Base-by-base conservation (phyloP, 2,329 filamentous ascomycete genomes). In the Calonectria honghensis region DNA sequence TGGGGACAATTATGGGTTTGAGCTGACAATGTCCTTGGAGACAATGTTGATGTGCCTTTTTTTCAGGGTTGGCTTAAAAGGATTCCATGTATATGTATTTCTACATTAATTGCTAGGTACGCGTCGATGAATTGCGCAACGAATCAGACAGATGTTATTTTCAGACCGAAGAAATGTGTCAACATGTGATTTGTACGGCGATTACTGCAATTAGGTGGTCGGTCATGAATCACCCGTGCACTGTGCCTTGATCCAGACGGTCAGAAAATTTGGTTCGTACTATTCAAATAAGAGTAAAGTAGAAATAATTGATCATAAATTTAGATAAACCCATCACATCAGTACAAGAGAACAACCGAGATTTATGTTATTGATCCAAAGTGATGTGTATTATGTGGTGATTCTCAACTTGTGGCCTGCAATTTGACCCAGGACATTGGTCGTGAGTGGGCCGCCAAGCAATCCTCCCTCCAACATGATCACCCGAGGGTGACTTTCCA, bases 1-100 rank as follows among this genome's bases (percentile, higher is more conserved):
- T 64, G 57, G 68, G 35, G 57, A 35, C 59, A 57, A 20, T 32
- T 63, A 18, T 39, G 54, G 54, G 54, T 52, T 70, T 63, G 31
- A 50, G 31, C 32, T 16, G 54, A 51, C 32, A 37, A 16, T 59
- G 32, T 37, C 32, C 39, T 41, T 11, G 24, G 57, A 10, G 57
- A 39, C 24, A 31, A 29, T 63, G 27, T 27, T 18, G 14, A 24
- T 16, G 35, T 29, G 39, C 24, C 35, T 41, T 63, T 37, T 27
- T 29, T 39, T 39, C 9, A 6, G 57, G 32, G 9, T 27, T 41
- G 24, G 24, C 57, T 39, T 39, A 24, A 63, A 63, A 63, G 37
- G 35, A 63, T 39, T 39, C 57, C 24, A 41, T 63, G 57, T 63
- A 63, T 14, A 63, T 41, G 57, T 63, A 63, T 41, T 57, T 63